A percentile compares a stretch with the other conserved stretches of the same genome.
phyloP scores from a whole-genome alignment of 2,329 filamentous ascomycete genomes.

The Fusarium goolgardi region DNA sequence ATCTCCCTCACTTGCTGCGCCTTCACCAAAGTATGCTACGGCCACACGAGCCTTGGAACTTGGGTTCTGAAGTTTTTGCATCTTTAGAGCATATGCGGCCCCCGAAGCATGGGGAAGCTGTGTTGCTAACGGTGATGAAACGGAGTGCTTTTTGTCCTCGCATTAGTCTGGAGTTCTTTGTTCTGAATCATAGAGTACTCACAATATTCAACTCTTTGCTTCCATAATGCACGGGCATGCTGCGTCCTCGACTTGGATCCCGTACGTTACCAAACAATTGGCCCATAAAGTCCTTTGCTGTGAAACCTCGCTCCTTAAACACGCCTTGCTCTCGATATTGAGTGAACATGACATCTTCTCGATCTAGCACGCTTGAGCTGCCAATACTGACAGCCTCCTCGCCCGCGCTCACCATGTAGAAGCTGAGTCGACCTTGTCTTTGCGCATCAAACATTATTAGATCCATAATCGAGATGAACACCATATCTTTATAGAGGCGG shows the following conservation, averaged over 20 bases:
- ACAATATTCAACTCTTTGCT: slow-evolving; percentile 86
- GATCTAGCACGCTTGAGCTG: slow-evolving; percentile 83
- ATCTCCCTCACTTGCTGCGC: slow-evolving; percentile 89
- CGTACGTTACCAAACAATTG: slow-evolving; percentile 90
- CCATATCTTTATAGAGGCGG: slow-evolving; percentile 73
- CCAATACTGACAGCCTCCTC: slow-evolving; percentile 96
- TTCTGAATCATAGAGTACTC: slow-evolving; percentile 49
- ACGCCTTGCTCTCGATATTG: slow-evolving; percentile 96
- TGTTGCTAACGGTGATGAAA: slow-evolving; percentile 84
- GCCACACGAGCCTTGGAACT: slow-evolving; percentile 75
- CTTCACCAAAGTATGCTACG: slow-evolving; percentile 90
- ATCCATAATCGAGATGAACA: slow-evolving; percentile 86
- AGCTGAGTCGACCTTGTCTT: slow-evolving; percentile 90
- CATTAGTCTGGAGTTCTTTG: slow-evolving; percentile 13
- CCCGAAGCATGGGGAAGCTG: slow-evolving; percentile 91
- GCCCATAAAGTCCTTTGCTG: slow-evolving; percentile 89
- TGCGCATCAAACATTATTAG: slow-evolving; percentile 98
- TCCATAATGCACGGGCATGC: slow-evolving; percentile 98
- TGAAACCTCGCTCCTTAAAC: slow-evolving; percentile 89
- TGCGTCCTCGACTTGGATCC: slow-evolving; percentile 83
- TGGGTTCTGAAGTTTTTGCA: slow-evolving; percentile 79
- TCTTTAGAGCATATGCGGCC: slow-evolving; percentile 87
- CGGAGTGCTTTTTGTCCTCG: slow-evolving; percentile 71
- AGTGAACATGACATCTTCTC: slow-evolving; percentile 89
- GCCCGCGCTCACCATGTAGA: slow-evolving; percentile 97